Evolutionary conservation across 768 basidiomycete genomes (phyloP), one percentile per base, ranked within the genome.

Genomic region (Fomitopsis serialis): DNA sequence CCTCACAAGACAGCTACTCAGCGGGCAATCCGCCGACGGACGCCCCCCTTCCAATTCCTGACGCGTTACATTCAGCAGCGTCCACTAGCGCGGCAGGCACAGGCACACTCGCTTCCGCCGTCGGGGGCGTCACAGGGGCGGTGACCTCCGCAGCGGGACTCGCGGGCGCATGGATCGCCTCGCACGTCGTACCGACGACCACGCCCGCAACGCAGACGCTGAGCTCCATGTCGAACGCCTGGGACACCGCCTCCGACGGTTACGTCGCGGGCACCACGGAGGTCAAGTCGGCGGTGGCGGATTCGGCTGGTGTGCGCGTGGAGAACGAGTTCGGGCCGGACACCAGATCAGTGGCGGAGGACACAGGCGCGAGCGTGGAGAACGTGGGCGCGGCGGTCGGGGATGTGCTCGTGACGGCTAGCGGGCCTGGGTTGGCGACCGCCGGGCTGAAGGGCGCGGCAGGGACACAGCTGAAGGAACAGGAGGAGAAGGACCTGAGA

Each of bases 121-220:
- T 61, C 10, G 48, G 57, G 34, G 45, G 54, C 35, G 45, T 60
- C 13, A 53, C 56, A 4, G 44, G 42, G 36, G 48, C 50, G 10
- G 57, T 65, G 17, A 54, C 54, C 34, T 54, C 59, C 27, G 63
- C 53, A 1, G 63, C 63, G 2, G 52, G 59, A n/a, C 43, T 51
- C 7, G 63, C 63, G 1, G 59, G 63, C 43, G 59, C 61, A 12
- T 64, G 61, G 61, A 36, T 64, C 42, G 54, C 63, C 19, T 50
- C 54, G 37, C 54, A 55, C 13, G 25, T 58, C 50, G 61, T 58
- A 0, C 56, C 59, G 23, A 57, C 56, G 1, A 54, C 54, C 2
- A 48, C 54, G 22, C 35, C 44, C 3, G 56, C 54, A 7, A 54
- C 53, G 15, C 58, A 58, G 10, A 40, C 55, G 35, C 53, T 61